phyloP scores from a whole-genome alignment of 140 eudicot species.

The Ambrosia hybrid region DNA sequence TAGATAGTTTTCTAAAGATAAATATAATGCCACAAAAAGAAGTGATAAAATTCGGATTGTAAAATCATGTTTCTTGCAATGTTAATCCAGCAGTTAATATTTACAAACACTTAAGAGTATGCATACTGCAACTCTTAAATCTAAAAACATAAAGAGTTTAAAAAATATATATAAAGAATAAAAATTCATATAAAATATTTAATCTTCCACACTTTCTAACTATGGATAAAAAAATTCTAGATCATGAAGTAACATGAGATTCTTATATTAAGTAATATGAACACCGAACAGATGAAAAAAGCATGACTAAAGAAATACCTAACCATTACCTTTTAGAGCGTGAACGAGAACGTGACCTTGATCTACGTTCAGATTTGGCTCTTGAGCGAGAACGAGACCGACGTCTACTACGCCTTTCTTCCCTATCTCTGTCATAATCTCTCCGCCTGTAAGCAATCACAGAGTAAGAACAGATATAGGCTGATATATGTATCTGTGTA shows the following conservation, averaged over 20 bases:
- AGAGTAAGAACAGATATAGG: neutral
- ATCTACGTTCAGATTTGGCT: conserved; percentile 78
- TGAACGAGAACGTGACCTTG: conserved; percentile 83
- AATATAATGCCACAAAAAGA: neutral
- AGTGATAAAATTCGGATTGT: neutral
- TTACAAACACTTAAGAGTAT: neutral
- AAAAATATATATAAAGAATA: neutral
- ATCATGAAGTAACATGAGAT: neutral
- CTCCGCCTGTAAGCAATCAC: conserved; percentile 59
- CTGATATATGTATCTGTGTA: neutral
- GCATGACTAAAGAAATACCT: neutral
- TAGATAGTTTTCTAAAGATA: conserved; percentile 7
- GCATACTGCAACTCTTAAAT: neutral
- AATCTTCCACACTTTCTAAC: neutral
- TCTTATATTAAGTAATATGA: neutral
- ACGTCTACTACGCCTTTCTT: conserved; percentile 61
- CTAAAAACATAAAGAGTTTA: neutral
- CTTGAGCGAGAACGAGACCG: conserved; percentile 77
- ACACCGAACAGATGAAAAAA: neutral
- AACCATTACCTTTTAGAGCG: conserved; percentile 75
- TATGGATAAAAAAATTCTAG: neutral
- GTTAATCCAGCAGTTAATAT: neutral
- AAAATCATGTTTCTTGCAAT: neutral
- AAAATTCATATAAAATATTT: neutral
- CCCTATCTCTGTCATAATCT: conserved; percentile 47